Percentiles rank a stretch among this genome's conserved stretches.
Evolutionary conservation across 345 rosid species (phyloP).

Genomic region (Bretschneidera sinensis): DNA sequence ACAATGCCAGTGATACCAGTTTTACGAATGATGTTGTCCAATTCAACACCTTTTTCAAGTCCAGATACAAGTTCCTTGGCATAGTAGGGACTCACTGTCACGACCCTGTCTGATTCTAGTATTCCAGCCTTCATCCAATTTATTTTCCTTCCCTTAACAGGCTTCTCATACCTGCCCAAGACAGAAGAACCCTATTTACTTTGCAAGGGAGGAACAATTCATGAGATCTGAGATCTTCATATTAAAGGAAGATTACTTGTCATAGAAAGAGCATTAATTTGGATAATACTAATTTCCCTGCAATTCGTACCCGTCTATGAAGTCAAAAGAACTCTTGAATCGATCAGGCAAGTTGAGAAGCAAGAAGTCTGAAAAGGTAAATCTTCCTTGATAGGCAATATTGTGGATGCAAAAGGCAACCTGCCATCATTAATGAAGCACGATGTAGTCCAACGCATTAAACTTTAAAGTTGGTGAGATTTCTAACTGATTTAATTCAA

Average conservation of each 20-base stretch:
- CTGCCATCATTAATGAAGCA: constrained; percentile 32
- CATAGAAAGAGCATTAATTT: neutral
- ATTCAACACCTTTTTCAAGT: constrained; percentile 69
- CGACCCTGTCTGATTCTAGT: constrained; percentile 61
- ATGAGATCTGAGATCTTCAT: no score
- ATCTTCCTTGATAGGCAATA: constrained; percentile 93
- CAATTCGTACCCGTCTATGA: constrained; percentile 61
- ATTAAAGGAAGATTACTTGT: no score
- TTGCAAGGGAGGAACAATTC: no score
- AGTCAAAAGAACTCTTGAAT: constrained; percentile 79
- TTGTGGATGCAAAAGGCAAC: constrained; percentile 96
- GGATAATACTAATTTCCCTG: neutral
- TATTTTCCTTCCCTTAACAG: constrained; percentile 82
- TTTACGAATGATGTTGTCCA: constrained; percentile 55
- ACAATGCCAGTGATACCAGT: constrained; percentile 60
- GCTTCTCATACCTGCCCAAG: constrained; percentile 46
- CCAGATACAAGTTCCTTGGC: constrained; percentile 85
- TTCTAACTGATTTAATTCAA: neutral
- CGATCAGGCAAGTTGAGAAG: constrained; percentile 67
- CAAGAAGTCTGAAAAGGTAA: constrained; percentile 55
- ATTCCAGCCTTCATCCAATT: constrained; percentile 98
- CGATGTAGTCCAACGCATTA: neutral
- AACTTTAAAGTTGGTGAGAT: neutral
- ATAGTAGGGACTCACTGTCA: constrained; percentile 87
- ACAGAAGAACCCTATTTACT: constrained; percentile 1